Evolutionary conservation across 768 basidiomycete species (phyloP).

Genomic region (Hygrocybe coccinea): DNA sequence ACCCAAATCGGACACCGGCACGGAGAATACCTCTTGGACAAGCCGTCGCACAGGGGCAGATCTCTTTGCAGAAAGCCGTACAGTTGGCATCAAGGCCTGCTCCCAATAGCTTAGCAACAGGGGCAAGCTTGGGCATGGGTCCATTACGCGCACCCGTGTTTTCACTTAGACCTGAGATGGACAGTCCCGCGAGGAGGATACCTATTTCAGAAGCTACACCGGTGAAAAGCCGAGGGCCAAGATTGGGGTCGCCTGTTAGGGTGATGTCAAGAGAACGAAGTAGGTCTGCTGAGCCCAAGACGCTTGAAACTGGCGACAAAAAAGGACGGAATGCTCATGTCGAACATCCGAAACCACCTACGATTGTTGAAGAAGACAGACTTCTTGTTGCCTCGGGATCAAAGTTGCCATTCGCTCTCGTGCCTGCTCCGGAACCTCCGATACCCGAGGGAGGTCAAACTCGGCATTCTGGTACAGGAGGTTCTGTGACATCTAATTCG

Average conservation of each 20-base stretch:
- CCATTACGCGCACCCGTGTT: conserved; percentile 23
- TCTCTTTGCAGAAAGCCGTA: conserved; percentile 45
- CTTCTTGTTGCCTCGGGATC: background rate
- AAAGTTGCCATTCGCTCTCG: conserved; percentile 37
- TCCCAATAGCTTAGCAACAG: conserved; percentile 7
- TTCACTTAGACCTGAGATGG: conserved; percentile 26
- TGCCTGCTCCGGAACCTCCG: conserved; percentile 16
- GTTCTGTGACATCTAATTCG: conserved; percentile 11
- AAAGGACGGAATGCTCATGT: conserved; percentile 8
- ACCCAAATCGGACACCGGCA: conserved; percentile 54
- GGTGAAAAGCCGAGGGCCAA: conserved; percentile 12
- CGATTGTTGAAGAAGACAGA: background rate
- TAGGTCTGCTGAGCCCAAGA: conserved; percentile 28
- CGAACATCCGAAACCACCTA: conserved; percentile 10
- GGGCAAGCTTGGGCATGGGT: background rate
- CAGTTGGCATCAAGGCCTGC: background rate
- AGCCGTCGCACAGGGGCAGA: conserved; percentile 45
- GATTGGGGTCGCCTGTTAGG: conserved; percentile 29
- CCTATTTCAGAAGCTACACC: conserved; percentile 3
- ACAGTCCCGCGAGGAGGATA: conserved; percentile 43
- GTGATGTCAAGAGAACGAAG: conserved; percentile 25
- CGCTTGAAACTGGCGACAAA: conserved; percentile 1
- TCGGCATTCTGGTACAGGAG: background rate
- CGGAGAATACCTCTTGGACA: conserved; percentile 56
- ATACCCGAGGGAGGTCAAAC: conserved; percentile 32